A percentile compares a stretch with the other conserved stretches of the same genome.
Evolutionary conservation across 2,329 filamentous ascomycete species (phyloP).

Genomic region (Claviceps cyperi): DNA sequence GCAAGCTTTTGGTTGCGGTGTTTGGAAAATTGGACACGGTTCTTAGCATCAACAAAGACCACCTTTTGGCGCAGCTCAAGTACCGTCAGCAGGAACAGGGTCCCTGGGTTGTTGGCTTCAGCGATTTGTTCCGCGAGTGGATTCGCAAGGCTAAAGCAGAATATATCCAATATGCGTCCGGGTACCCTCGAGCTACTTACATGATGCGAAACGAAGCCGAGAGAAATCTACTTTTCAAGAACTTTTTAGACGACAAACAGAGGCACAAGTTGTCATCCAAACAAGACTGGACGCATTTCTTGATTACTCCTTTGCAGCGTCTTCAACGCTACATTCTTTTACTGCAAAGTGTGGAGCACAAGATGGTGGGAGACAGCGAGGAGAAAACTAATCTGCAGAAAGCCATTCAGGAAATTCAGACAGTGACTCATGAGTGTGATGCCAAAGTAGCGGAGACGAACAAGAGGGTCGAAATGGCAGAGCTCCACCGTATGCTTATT

Average conservation of each 20-base stretch:
- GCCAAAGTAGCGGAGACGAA: slow-evolving; percentile 82
- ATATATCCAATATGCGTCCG: slow-evolving; percentile 84
- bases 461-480: slow-evolving; percentile 78
- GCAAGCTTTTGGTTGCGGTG: slow-evolving; percentile 68
- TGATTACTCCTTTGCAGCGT: slow-evolving; percentile 85
- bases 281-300: slow-evolving; percentile 84
- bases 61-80: slow-evolving; percentile 83
- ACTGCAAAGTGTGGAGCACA: slow-evolving; percentile 68
- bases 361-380: slow-evolving; percentile 70
- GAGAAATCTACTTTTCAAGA: slow-evolving; percentile 70
- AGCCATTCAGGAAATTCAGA: slow-evolving; percentile 83
- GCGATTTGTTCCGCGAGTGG: slow-evolving; percentile 96
- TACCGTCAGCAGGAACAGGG: slow-evolving; percentile 95
- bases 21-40: slow-evolving; percentile 87
- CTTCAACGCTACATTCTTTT: slow-evolving; percentile 82
- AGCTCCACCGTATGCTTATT: slow-evolving; percentile 70
- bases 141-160: slow-evolving; percentile 81
- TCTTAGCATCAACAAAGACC: slow-evolving; percentile 82
- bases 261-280: slow-evolving; percentile 67
- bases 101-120: slow-evolving; percentile 86
- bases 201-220: slow-evolving; percentile 73
- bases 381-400: slow-evolving; percentile 74
- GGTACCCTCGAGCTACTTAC: slow-evolving; percentile 72
- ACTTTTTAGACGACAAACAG: slow-evolving; percentile 70
- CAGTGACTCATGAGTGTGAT: slow-evolving; percentile 82